These are phyloP conservation scores for Daldinia eschscholtzii DNA, from an alignment of 2,329 filamentous ascomycete genomes.

Conservation along the genomic window DNA sequence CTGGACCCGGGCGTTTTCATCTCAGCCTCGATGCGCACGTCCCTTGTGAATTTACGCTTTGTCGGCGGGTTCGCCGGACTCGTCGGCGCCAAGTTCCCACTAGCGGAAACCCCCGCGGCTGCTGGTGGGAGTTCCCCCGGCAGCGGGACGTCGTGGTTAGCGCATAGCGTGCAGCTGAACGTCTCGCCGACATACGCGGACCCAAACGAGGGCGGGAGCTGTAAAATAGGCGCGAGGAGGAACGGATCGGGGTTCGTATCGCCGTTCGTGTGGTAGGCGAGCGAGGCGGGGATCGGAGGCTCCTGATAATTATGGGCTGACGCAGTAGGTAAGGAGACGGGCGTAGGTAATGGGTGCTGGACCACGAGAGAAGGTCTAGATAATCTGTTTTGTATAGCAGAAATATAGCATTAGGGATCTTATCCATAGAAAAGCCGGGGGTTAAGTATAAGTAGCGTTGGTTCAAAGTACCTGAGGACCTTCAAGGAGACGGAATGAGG, in stretches of 20 bases:
- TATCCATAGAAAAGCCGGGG: not conserved
- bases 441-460: not conserved
- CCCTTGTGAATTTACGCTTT: conserved; percentile 71
- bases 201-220: conserved; percentile 90
- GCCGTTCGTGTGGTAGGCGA: conserved; percentile 71
- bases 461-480: conserved; percentile 70
- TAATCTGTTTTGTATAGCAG: conserved; percentile 66
- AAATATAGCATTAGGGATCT: not conserved
- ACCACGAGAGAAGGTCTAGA: conserved; percentile 83
- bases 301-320: conserved; percentile 53
- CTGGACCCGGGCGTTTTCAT: conserved; percentile 87
- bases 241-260: conserved; percentile 67
- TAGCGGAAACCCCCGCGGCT: not conserved
- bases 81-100: conserved; percentile 13
- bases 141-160: conserved; percentile 81
- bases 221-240: conserved; percentile 75
- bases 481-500: conserved; percentile 84
- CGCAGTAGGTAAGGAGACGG: conserved; percentile 55
- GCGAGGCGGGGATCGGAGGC: conserved; percentile 71
- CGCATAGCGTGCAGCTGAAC: conserved; percentile 93
- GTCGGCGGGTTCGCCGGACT: conserved; percentile 37
- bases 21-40: conserved; percentile 87
- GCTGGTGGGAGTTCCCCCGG: conserved; percentile 31
- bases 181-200: conserved; percentile 96
- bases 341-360: conserved; percentile 73